Evolutionary conservation across 768 basidiomycete genomes (phyloP).

Genomic region (Ramaria sp.): DNA sequence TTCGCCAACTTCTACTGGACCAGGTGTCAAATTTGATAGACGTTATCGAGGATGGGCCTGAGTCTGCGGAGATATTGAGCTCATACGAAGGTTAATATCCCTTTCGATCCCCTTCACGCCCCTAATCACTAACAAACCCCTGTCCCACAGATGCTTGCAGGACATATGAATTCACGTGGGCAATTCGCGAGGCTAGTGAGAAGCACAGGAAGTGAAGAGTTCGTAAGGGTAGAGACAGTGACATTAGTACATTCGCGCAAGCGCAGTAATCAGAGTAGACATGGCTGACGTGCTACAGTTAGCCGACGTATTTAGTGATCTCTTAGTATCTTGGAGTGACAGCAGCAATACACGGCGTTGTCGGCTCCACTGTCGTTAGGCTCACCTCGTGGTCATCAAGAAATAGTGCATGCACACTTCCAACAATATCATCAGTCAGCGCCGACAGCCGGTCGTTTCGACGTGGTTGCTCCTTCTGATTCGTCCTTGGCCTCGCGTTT

Average conservation of each 20-base stretch:
- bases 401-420: too few species aligned
- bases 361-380: too few species aligned
- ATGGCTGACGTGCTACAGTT: too few species aligned
- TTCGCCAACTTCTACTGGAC: not conserved
- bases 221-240: not conserved
- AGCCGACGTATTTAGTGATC: too few species aligned
- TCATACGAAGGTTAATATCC: conserved; percentile 61
- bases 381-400: too few species aligned
- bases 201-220: conserved; percentile 24
- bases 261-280: too few species aligned
- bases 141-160: conserved; percentile 57
- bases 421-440: not conserved
- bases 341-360: too few species aligned
- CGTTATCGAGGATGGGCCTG: conserved; percentile 77
- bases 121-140: conserved; percentile 4
- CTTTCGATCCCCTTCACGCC: not conserved
- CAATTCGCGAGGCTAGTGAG: conserved; percentile 75
- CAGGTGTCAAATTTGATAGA: conserved; percentile 78
- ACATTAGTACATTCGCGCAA: not conserved
- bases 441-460: not conserved
- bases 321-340: too few species aligned
- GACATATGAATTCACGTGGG: conserved; percentile 91
- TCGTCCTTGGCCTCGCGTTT: not conserved
- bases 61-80: conserved; percentile 69
- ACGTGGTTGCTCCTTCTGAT: not conserved